phyloP scores from a whole-genome alignment of 2,329 filamentous ascomycete genomes.

The Stenocarpella maydis region DNA sequence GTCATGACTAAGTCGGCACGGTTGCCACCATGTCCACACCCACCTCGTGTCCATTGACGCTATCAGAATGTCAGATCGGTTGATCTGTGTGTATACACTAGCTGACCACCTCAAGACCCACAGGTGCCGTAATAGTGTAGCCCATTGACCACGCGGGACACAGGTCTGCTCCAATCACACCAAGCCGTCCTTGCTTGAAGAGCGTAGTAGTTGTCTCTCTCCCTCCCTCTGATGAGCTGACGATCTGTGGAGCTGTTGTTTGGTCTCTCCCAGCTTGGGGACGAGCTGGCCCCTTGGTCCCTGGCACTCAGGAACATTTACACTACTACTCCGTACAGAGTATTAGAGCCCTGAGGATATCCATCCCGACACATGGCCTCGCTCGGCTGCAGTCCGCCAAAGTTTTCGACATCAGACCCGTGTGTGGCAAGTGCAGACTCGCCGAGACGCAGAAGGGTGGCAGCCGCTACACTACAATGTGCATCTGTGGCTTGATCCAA shows the following conservation, averaged over 20 bases:
- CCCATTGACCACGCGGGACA: neutral
- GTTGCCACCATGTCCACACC: conserved; percentile 1
- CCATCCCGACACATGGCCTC: conserved; percentile 20
- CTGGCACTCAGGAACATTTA: neutral
- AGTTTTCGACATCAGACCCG: neutral
- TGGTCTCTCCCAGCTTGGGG: conserved; percentile 8
- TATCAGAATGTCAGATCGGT: conserved; percentile 18
- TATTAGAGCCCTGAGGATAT: conserved; percentile 1
- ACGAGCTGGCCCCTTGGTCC: conserved; percentile 5
- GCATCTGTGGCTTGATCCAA: conserved; percentile 9
- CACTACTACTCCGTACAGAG: too few relatives aligned
- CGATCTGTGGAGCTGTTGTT: conserved; percentile 25
- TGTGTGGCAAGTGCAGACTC: conserved; percentile 1
- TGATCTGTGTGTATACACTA: too few relatives aligned
- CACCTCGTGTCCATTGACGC: conserved; percentile 18
- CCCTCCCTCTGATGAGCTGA: conserved; percentile 25
- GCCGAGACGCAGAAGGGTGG: too few relatives aligned
- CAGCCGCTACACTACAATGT: too few relatives aligned
- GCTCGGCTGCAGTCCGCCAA: conserved; percentile 12
- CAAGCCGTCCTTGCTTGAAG: neutral
- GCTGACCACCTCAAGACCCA: neutral
- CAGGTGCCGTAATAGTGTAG: neutral
- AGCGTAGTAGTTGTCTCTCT: conserved; percentile 18
- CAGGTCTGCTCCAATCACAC: neutral
- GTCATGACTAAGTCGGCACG: conserved; percentile 22